A percentile compares a stretch with the other conserved stretches of the same genome.
Evolutionary conservation across 106 monocot species (phyloP).

Genomic region (Chionographis japonica): DNA sequence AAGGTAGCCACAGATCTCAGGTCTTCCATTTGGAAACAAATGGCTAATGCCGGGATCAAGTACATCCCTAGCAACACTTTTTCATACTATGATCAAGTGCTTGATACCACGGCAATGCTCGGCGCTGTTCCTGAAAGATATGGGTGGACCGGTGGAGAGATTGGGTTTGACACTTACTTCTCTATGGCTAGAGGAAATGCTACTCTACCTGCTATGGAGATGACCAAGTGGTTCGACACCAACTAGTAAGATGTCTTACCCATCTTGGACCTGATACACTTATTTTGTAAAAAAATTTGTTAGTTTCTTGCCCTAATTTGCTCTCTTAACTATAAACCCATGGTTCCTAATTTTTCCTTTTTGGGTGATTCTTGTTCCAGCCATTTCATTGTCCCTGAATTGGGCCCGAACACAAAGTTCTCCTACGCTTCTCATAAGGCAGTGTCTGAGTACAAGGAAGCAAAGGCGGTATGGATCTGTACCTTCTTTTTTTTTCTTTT

Average conservation of each 20-base stretch:
- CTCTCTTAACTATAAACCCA: no score
- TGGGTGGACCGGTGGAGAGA: slow-evolving; percentile 44
- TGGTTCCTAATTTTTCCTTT: not conserved
- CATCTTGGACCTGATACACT: not conserved
- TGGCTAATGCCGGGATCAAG: slow-evolving; percentile 48
- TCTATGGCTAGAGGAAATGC: slow-evolving; percentile 60
- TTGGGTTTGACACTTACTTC: slow-evolving; percentile 42
- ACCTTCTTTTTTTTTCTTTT: not conserved
- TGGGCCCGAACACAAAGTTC: slow-evolving; percentile 46
- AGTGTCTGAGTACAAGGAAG: slow-evolving; percentile 47
- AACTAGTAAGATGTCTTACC: slow-evolving; percentile 41
- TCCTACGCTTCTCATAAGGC: slow-evolving; percentile 47
- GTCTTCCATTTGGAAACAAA: slow-evolving; percentile 52
- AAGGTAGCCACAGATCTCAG: slow-evolving; percentile 49
- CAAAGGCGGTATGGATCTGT: slow-evolving; percentile 36
- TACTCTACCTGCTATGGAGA: slow-evolving; percentile 51
- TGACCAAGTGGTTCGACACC: slow-evolving; percentile 66
- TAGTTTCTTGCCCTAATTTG: no score
- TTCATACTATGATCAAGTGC: slow-evolving; percentile 51
- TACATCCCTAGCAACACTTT: slow-evolving; percentile 59
- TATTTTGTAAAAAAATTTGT: no score
- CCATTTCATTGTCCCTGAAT: slow-evolving; percentile 57
- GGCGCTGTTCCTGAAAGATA: slow-evolving; percentile 49
- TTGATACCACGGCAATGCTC: slow-evolving; percentile 53
- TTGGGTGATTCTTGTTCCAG: slow-evolving; percentile 10